Evolutionary conservation across 345 rosid species (phyloP).

Genomic region (Sonneratia alba): DNA sequence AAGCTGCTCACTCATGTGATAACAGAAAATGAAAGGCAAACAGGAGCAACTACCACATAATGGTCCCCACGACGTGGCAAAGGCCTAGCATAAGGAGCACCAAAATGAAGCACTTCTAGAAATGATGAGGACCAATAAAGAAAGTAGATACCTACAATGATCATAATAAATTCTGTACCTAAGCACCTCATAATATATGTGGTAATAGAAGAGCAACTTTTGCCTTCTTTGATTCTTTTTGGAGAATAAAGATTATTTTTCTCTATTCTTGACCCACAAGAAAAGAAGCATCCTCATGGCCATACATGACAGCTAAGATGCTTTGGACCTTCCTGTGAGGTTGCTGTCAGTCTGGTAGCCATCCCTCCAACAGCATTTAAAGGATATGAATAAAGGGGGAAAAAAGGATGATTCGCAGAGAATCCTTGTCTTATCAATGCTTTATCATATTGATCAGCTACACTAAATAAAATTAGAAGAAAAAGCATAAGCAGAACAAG

Average conservation of each 20-base stretch:
- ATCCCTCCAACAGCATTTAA: no score
- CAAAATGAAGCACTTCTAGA: not conserved
- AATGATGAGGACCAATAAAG: not conserved
- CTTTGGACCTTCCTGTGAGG: not conserved
- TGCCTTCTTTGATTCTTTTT: constrained; percentile 1
- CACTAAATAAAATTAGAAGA: not conserved
- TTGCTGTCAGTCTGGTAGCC: not conserved
- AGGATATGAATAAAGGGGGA: not conserved
- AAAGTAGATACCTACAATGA: no score
- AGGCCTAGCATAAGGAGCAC: constrained; percentile 1
- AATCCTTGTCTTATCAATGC: not conserved
- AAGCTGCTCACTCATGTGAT: no score
- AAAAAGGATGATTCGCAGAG: not conserved
- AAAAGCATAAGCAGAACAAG: not conserved
- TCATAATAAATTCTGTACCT: not conserved
- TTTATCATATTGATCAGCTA: not conserved
- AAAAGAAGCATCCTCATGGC: not conserved
- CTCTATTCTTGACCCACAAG: not conserved
- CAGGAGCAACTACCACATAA: not conserved
- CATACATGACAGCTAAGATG: not conserved
- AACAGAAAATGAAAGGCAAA: not conserved
- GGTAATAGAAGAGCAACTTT: not conserved
- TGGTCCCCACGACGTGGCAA: not conserved
- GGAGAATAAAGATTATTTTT: not conserved
- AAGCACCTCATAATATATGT: not conserved